Evolutionary conservation across 2,329 filamentous ascomycete genomes (phyloP).

Genomic region (Pseudohalonectria lignicola): DNA sequence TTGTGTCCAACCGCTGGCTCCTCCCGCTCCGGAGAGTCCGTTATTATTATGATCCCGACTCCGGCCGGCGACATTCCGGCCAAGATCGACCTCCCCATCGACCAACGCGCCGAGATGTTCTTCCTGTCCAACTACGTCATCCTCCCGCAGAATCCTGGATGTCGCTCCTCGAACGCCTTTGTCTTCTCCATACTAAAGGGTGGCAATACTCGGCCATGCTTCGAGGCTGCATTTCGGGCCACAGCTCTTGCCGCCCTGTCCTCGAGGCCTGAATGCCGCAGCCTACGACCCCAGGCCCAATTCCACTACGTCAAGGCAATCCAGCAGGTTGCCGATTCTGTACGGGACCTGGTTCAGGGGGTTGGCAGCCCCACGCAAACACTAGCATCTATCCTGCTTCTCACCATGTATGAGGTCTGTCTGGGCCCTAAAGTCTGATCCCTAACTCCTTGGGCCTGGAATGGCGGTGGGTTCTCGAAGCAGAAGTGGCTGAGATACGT

Average conservation of each 20-base stretch:
- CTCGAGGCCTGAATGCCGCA: background rate
- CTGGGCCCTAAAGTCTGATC: too few species aligned
- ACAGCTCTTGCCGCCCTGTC: background rate
- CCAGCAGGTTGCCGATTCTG: background rate
- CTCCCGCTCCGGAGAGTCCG: too few species aligned
- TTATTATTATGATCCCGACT: constrained; percentile 1
- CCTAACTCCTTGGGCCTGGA: background rate
- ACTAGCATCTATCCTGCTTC: background rate
- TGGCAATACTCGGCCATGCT: background rate
- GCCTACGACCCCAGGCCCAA: background rate
- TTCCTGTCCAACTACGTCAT: constrained; percentile 1
- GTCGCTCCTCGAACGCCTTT: background rate
- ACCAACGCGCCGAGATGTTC: background rate
- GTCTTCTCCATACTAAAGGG: background rate
- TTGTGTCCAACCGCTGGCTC: too few species aligned
- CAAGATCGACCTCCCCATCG: background rate
- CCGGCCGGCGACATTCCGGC: background rate
- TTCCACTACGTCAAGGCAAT: constrained; percentile 1
- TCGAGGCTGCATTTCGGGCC: background rate
- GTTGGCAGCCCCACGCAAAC: background rate
- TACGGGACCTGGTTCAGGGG: background rate
- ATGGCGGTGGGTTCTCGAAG: too few species aligned
- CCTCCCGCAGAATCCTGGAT: background rate
- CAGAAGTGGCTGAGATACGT: too few species aligned
- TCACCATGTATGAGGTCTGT: constrained; percentile 1